A percentile compares a stretch with the other conserved stretches of the same genome.
Conservation (phyloP, 1,284 basidiomycete species). For the Naganishia sp. region DNA sequence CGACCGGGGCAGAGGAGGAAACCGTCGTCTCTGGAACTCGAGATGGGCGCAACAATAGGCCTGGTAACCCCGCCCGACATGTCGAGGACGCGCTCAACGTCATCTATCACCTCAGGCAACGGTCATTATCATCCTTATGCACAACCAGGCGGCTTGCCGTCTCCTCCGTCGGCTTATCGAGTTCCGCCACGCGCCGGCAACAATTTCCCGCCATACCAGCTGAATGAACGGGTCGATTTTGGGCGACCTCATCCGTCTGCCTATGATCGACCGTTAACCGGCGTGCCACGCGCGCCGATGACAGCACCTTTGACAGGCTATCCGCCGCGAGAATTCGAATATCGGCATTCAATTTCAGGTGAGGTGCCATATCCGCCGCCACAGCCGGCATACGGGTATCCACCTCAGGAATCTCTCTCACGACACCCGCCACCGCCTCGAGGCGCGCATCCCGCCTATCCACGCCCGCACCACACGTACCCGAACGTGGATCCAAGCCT, state of each 20-base stretch:
- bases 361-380: not conserved
- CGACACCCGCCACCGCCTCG: not conserved
- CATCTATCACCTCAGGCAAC: slow-evolving; percentile 16
- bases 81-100: slow-evolving; percentile 14
- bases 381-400: not conserved
- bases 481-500: slow-evolving; percentile 14
- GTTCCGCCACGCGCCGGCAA: slow-evolving; percentile 9
- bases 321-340: not conserved
- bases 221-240: not conserved
- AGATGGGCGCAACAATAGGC: not conserved
- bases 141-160: not conserved
- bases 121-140: slow-evolving; percentile 23
- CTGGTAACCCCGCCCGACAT: slow-evolving; percentile 1
- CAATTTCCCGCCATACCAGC: slow-evolving; percentile 1
- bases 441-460: not conserved
- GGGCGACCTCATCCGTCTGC: not conserved
- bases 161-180: slow-evolving; percentile 18
- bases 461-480: not conserved
- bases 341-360: slow-evolving; percentile 9
- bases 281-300: slow-evolving; percentile 2
- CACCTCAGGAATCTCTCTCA: slow-evolving; percentile 2
- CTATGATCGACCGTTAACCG: slow-evolving; percentile 10
- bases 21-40: slow-evolving; percentile 10
- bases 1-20: slow-evolving; percentile 19
- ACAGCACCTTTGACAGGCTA: slow-evolving; percentile 6